Conservation (phyloP, 192 early-diverging fungal genomes). For the Spizellomyces sp. region DNA sequence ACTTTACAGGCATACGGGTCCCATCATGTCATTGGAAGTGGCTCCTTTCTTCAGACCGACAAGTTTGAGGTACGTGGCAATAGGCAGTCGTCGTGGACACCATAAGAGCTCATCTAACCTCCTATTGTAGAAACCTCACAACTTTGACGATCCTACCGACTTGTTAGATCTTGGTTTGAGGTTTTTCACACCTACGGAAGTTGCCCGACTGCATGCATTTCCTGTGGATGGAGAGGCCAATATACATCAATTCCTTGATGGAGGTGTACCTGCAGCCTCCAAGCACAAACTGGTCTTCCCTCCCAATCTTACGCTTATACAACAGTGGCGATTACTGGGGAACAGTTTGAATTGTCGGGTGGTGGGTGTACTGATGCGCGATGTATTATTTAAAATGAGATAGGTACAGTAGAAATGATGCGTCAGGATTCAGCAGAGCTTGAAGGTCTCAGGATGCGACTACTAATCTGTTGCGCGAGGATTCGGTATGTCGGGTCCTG, state of each 20-base stretch:
- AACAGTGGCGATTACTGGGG: slow-evolving; percentile 83
- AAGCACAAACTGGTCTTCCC: slow-evolving; percentile 70
- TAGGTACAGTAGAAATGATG: no score
- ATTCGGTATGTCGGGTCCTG: no score
- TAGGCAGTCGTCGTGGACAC: neutral
- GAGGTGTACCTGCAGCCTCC: neutral
- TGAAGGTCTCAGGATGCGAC: no score
- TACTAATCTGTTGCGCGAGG: no score
- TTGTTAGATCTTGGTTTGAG: slow-evolving; percentile 71
- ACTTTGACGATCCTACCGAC: slow-evolving; percentile 65
- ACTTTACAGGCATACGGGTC: slow-evolving; percentile 60
- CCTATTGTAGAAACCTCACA: slow-evolving; percentile 44
- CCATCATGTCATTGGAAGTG: slow-evolving; percentile 73
- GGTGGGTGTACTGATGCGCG: slow-evolving; percentile 69
- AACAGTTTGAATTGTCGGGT: slow-evolving; percentile 88
- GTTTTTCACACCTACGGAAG: slow-evolving; percentile 79
- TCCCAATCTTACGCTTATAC: slow-evolving; percentile 59
- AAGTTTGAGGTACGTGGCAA: slow-evolving; percentile 58
- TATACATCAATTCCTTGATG: slow-evolving; percentile 2
- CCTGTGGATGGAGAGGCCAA: slow-evolving; percentile 46
- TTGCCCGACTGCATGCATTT: slow-evolving; percentile 80
- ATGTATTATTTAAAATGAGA: slow-evolving; percentile 8
- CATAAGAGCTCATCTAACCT: neutral
- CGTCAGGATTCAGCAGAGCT: no score
- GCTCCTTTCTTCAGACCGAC: slow-evolving; percentile 78